These are phyloP conservation scores for Psilocybe subaeruginosa DNA, from an alignment of 768 basidiomycete species.

Conservation along the genomic window DNA sequence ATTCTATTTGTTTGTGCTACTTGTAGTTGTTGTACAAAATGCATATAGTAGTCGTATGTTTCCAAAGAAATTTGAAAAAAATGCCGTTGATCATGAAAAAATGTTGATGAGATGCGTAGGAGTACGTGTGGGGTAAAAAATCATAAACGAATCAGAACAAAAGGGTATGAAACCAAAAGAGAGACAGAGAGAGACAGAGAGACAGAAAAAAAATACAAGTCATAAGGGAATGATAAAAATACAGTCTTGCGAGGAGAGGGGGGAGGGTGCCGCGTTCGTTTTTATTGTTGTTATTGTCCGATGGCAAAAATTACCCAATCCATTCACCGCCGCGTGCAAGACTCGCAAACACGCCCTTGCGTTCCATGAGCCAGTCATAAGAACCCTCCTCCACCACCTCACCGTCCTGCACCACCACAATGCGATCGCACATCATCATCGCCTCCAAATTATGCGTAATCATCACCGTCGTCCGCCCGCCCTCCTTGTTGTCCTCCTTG, in stretches of 20 bases:
- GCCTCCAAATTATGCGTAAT: slow-evolving; percentile 91
- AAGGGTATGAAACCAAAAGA: not conserved
- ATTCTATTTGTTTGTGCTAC: not conserved
- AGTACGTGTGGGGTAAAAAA: too few species aligned
- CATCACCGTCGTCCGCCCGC: slow-evolving; percentile 81
- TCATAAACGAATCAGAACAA: not conserved
- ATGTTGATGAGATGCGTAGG: not conserved
- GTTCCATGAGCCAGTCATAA: slow-evolving; percentile 70
- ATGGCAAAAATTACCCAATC: slow-evolving; percentile 21
- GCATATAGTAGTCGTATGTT: not conserved
- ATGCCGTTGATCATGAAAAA: not conserved
- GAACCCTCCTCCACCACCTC: slow-evolving; percentile 76
- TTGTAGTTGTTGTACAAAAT: not conserved
- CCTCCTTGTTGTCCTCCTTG: slow-evolving; percentile 34
- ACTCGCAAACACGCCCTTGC: slow-evolving; percentile 57
- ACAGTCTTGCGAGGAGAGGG: not conserved
- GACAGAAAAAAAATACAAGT: not conserved
- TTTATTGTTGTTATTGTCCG: too few species aligned
- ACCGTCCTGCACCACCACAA: slow-evolving; percentile 83
- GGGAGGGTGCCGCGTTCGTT: too few species aligned
- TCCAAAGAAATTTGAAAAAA: not conserved
- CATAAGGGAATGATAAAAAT: not conserved
- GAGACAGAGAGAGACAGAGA: not conserved
- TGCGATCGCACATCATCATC: slow-evolving; percentile 92
- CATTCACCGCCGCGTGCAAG: slow-evolving; percentile 80